Conservation (phyloP, 768 basidiomycete species). For the Rossbeevera mucosa region DNA sequence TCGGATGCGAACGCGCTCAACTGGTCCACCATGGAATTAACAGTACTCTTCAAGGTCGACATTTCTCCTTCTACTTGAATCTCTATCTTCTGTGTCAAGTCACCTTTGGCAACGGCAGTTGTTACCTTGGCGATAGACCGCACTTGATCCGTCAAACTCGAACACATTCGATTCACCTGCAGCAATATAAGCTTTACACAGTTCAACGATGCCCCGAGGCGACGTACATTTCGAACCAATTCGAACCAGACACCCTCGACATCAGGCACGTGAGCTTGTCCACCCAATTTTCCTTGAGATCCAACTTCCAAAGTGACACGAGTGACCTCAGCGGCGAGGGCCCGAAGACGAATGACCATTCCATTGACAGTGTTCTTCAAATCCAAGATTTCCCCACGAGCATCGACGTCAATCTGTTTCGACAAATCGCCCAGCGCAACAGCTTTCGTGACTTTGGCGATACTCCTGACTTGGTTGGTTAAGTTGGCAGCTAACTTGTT, state of each 20-base stretch:
- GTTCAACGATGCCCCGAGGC: background rate
- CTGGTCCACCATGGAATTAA: conserved; percentile 94
- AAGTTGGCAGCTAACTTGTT: conserved; percentile 79
- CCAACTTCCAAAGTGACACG: conserved; percentile 83
- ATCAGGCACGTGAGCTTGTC: conserved; percentile 82
- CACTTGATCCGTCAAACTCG: conserved; percentile 74
- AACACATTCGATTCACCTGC: conserved; percentile 78
- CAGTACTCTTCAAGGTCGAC: conserved; percentile 74
- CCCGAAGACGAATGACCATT: conserved; percentile 50
- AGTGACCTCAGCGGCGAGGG: conserved; percentile 78
- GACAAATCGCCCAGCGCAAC: conserved; percentile 87
- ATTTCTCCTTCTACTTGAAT: conserved; percentile 89
- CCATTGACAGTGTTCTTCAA: conserved; percentile 60
- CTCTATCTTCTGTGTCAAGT: conserved; percentile 89
- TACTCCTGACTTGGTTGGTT: conserved; percentile 54
- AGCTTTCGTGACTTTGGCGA: conserved; percentile 61
- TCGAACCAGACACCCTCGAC: conserved; percentile 92
- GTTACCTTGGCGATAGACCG: conserved; percentile 82
- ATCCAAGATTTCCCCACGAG: conserved; percentile 84
- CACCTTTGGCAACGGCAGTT: conserved; percentile 86
- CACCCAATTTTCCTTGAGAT: conserved; percentile 84
- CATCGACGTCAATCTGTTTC: conserved; percentile 90
- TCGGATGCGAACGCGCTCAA: conserved; percentile 83
- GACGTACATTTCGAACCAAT: conserved; percentile 64
- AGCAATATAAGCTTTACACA: conserved; percentile 7